A percentile compares a stretch with the other conserved stretches of the same genome.
phyloP scores from a whole-genome alignment of 768 basidiomycete genomes.

The Psilocybe subaeruginosa region DNA sequence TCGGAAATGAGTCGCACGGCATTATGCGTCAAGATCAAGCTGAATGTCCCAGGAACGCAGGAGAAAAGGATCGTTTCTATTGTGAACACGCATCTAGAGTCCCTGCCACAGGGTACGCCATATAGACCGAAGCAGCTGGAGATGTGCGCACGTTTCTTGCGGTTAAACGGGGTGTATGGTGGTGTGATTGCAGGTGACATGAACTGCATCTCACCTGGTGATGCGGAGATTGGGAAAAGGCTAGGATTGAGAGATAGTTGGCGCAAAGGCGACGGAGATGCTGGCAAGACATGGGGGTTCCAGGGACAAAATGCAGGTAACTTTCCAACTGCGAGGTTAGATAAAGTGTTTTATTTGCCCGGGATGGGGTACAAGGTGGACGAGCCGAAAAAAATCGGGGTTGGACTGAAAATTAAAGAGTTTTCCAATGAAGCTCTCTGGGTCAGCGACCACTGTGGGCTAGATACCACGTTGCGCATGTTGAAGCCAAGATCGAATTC shows the following conservation, averaged over 20 bases:
- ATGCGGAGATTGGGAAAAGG: conserved; percentile 42
- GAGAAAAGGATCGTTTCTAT: conserved; percentile 55
- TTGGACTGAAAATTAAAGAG: conserved; percentile 47
- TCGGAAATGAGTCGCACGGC: conserved; percentile 57
- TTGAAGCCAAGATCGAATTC: conserved; percentile 13
- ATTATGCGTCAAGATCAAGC: conserved; percentile 37
- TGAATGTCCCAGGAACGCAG: conserved; percentile 22
- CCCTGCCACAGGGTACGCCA: conserved; percentile 45
- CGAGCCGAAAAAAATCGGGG: conserved; percentile 57
- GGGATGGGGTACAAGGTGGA: conserved; percentile 53
- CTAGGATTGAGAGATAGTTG: conserved; percentile 66
- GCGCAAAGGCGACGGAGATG: conserved; percentile 46
- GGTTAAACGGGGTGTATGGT: conserved; percentile 48
- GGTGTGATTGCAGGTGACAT: conserved; percentile 75
- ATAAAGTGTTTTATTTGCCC: conserved; percentile 65
- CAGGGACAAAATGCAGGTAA: conserved; percentile 46
- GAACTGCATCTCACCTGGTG: conserved; percentile 60
- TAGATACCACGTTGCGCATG: conserved; percentile 42
- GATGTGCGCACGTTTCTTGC: conserved; percentile 53
- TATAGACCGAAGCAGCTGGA: conserved; percentile 54
- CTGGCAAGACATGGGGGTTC: conserved; percentile 71
- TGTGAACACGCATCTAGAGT: conserved; percentile 79
- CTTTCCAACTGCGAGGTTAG: conserved; percentile 58
- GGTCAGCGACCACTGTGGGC: conserved; percentile 73
- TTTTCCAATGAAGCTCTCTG: conserved; percentile 39